A percentile compares a stretch with the other conserved stretches of the same genome.
Conservation (phyloP, 805 yeast species). For the Spathaspora boniae region DNA sequence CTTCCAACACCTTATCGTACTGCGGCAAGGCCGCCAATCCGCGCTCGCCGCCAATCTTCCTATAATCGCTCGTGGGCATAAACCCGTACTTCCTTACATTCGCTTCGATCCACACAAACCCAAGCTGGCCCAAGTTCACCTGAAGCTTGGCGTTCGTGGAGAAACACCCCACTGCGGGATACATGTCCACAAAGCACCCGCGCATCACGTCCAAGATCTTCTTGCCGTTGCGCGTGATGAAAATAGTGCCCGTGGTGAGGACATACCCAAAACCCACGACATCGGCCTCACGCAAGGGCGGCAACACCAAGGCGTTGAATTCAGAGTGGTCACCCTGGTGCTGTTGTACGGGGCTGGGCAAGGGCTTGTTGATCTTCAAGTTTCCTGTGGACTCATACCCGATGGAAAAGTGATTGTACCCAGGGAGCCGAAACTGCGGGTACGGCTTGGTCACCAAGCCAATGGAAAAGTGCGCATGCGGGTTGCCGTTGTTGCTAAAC, state of each 20-base stretch:
- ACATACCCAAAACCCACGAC: conserved; percentile 55
- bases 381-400: conserved; percentile 75
- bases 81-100: conserved; percentile 55
- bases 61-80: conserved; percentile 44
- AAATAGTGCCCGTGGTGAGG: conserved; percentile 45
- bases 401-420: conserved; percentile 63
- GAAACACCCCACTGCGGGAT: conserved; percentile 53
- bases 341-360: conserved; percentile 45
- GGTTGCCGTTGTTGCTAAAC: conserved; percentile 16
- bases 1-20: conserved; percentile 34
- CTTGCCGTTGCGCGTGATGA: conserved; percentile 55
- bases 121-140: conserved; percentile 42
- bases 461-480: conserved; percentile 53
- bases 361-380: conserved; percentile 62
- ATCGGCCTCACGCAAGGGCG: conserved; percentile 51
- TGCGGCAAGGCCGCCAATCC: conserved; percentile 39
- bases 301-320: conserved; percentile 45
- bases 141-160: conserved; percentile 41
- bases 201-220: conserved; percentile 48
- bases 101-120: conserved; percentile 47
- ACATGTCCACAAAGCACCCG: conserved; percentile 47
- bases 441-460: conserved; percentile 73
- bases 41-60: conserved; percentile 34
- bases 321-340: conserved; percentile 39
- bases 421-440: conserved; percentile 74